Percentiles rank a stretch among this genome's conserved stretches.
phyloP scores from a whole-genome alignment of 208 protist genomes.

The Leishmania martiniquensis region DNA sequence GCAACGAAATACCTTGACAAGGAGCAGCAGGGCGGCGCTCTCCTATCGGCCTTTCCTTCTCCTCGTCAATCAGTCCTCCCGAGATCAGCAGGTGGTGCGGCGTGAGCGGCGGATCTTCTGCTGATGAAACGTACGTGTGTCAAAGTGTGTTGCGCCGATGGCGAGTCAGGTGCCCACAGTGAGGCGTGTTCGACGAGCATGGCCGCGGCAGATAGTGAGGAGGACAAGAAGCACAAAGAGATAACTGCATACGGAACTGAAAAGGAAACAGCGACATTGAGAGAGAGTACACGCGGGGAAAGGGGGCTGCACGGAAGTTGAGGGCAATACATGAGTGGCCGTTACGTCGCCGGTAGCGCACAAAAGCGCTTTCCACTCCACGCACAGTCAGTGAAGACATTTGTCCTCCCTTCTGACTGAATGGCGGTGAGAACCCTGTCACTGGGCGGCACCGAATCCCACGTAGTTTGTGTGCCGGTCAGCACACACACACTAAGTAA shows the following conservation, averaged over 20 bases:
- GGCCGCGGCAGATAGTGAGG: neutral
- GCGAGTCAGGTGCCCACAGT: constrained; percentile 1
- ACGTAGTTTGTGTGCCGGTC: neutral
- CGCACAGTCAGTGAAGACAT: neutral
- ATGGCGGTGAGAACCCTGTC: neutral
- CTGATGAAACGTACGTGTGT: neutral
- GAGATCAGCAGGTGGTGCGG: neutral
- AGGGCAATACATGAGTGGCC: neutral
- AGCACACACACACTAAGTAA: neutral
- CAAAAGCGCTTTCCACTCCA: neutral
- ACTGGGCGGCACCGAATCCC: neutral
- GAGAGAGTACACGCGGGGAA: constrained; percentile 1
- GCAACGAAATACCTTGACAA: neutral
- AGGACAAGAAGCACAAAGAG: constrained; percentile 1
- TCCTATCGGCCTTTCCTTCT: neutral
- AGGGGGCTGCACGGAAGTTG: neutral
- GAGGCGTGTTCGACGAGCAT: neutral
- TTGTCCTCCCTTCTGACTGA: neutral
- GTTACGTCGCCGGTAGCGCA: neutral
- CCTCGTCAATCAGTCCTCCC: neutral
- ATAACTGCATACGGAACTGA: constrained; percentile 6
- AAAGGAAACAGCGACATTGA: constrained; percentile 1
- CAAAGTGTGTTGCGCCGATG: neutral
- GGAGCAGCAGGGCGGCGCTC: neutral
- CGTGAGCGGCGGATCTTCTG: neutral